Base-by-base conservation (phyloP, 768 basidiomycete species). In the Hebeloma cylindrosporum region DNA sequence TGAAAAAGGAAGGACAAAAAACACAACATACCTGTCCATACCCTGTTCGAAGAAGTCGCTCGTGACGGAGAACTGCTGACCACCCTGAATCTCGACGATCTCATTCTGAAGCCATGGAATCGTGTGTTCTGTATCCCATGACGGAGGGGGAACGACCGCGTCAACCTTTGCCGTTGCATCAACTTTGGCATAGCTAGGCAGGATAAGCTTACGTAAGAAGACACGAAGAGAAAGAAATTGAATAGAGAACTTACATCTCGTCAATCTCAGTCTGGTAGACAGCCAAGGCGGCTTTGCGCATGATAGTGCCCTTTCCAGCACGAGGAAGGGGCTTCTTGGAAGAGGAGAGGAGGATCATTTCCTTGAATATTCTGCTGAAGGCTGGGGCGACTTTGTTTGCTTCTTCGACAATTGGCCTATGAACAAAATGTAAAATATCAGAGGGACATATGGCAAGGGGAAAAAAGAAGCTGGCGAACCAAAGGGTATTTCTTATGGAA, bases 191-290 rank as follows among this genome's bases (percentile, higher is more conserved):
- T 59, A 61, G 10, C 55, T 61, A 26, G 13, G 16, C 10, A 33
- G 21, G 31, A 38, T 26, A 17, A 18, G 2, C 10, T 33, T 14
- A 18, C 7, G 27, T 40, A 3, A 45, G 20, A 14, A 38, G 9
- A 3, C 5, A 16, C 20, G 13, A 3, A 11, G 10, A 21, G 26
- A 17, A 40, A 30, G 7, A 45, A 38, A 41, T 1, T 2, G 9
- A 25, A 49, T 4, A 71, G 2, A 32, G 14, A 10, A 45, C 64
- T 47, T 56, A 80, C 69, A 78, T 45, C 10, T 55, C 61, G 17
- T 77, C 64, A n/a, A 81, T 78, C 47, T 80, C 78, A 1, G 62
- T 30, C 6, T 59, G 59, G 51, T 80, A 80, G 14, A 59, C 21
- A 3, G 49, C 53, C 22, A 79, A 42, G 0, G 73, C 70, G 5